These are phyloP conservation scores for Xylaria digitata DNA, from an alignment of 2,329 filamentous ascomycete genomes.

Conservation along the genomic window DNA sequence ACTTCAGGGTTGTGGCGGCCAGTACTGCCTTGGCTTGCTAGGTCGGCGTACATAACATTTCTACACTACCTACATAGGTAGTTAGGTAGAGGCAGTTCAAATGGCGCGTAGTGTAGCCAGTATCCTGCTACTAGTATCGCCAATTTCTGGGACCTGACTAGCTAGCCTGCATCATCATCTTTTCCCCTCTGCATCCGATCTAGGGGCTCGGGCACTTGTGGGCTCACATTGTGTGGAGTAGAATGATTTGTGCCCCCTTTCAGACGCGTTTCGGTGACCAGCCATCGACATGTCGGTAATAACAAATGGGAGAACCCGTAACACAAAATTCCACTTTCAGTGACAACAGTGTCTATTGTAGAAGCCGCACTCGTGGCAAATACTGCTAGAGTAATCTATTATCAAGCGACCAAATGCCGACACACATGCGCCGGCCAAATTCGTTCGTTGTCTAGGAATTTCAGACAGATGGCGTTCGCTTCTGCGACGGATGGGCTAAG, in stretches of 20 bases:
- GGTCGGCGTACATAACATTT: neutral
- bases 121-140: neutral
- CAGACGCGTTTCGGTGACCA: neutral
- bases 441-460: conserved; percentile 11
- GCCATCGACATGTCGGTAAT: neutral
- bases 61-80: too few relatives aligned
- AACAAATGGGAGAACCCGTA: neutral
- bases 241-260: neutral
- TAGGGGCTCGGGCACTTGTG: conserved; percentile 7
- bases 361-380: neutral
- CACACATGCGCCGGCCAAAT: conserved; percentile 9
- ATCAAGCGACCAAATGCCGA: conserved; percentile 3
- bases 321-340: neutral
- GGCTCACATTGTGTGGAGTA: conserved; percentile 12
- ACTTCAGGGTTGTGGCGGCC: conserved; percentile 15
- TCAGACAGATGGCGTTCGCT: conserved; percentile 21
- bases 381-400: conserved; percentile 10
- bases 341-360: conserved; percentile 1
- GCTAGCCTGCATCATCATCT: conserved; percentile 4
- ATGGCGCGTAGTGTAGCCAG: too few relatives aligned
- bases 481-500: conserved; percentile 9
- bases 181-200: conserved; percentile 6
- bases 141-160: conserved; percentile 4
- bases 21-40: conserved; percentile 2
- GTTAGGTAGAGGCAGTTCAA: neutral